These are phyloP conservation scores for Paraurostyla sp. DNA, from an alignment of 73 alveolate species.

Conservation along the genomic window DNA sequence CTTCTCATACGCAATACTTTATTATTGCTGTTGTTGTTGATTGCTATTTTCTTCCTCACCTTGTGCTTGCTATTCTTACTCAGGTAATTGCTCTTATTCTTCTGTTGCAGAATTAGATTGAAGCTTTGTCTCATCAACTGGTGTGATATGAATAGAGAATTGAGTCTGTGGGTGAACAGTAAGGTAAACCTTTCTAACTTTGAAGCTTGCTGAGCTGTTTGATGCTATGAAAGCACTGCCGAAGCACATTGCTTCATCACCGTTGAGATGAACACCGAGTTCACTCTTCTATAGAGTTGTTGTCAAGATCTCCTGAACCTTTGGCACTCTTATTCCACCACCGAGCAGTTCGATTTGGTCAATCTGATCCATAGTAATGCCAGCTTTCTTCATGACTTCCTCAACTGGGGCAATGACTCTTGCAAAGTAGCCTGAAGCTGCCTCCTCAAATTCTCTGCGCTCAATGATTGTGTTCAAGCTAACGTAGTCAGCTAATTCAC, in stretches of 20 bases:
- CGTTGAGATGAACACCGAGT: slow-evolving; percentile 97
- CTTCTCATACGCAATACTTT: not conserved
- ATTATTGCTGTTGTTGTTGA: not conserved
- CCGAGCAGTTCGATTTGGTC: slow-evolving; percentile 95
- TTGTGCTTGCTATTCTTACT: not conserved
- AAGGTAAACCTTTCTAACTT: slow-evolving; percentile 70
- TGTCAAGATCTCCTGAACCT: slow-evolving; percentile 84
- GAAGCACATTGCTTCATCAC: slow-evolving; percentile 98
- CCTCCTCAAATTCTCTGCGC: slow-evolving; percentile 89
- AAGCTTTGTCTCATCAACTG: not conserved
- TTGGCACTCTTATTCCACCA: slow-evolving; percentile 98
- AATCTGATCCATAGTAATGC: slow-evolving; percentile 80
- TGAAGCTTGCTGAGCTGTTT: slow-evolving; percentile 75
- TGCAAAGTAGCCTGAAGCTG: slow-evolving; percentile 62
- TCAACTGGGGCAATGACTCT: slow-evolving; percentile 86
- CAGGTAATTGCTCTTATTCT: not conserved
- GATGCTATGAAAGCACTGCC: slow-evolving; percentile 98
- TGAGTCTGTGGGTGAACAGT: slow-evolving; percentile 10
- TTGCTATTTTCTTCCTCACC: not conserved
- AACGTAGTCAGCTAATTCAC: slow-evolving; percentile 87
- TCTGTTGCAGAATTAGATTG: not conserved
- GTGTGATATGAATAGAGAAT: slow-evolving; percentile 38
- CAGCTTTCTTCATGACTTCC: slow-evolving; percentile 81
- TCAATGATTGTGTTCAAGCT: slow-evolving; percentile 81
- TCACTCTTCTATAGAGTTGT: slow-evolving; percentile 76